Evolutionary conservation across 257 asterid species (phyloP).

Genomic region (Nicotiana paniculata): DNA sequence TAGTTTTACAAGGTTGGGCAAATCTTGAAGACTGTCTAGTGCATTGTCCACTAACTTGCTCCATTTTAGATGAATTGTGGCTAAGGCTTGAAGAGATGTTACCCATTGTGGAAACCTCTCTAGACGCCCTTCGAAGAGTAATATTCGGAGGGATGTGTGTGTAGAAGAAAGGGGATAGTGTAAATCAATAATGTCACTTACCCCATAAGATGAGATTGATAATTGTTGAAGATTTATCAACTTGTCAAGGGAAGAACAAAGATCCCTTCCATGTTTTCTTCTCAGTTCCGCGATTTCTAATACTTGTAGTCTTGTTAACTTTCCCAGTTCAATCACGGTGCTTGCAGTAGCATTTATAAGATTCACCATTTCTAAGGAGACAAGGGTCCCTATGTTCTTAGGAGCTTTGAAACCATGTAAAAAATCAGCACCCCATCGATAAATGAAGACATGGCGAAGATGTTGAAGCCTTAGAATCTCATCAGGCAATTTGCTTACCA

Average conservation of each 20-base stretch:
- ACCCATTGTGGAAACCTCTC: conserved; percentile 22
- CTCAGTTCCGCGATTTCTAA: conserved; percentile 18
- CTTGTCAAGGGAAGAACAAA: conserved; percentile 18
- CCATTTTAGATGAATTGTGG: neutral
- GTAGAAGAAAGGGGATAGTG: neutral
- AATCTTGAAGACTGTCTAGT: conserved; percentile 16
- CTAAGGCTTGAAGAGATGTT: conserved; percentile 13
- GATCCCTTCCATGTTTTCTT: conserved; percentile 19
- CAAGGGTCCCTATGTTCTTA: conserved; percentile 7
- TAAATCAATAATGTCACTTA: conserved; percentile 12
- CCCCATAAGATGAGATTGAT: neutral
- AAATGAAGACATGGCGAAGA: conserved; percentile 12
- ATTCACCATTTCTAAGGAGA: conserved; percentile 9
- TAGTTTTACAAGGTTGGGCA: conserved; percentile 21
- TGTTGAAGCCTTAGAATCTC: conserved; percentile 13
- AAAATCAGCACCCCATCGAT: neutral
- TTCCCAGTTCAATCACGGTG: conserved; percentile 13
- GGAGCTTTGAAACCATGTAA: conserved; percentile 16
- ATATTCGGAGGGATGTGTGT: neutral
- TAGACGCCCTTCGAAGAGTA: conserved; percentile 8
- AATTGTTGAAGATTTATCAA: conserved; percentile 10
- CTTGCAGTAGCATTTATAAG: neutral
- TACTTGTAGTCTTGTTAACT: conserved; percentile 12
- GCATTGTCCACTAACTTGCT: conserved; percentile 14
- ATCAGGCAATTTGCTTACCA: conserved; percentile 12